Base-by-base conservation (phyloP, 2,329 filamentous ascomycete genomes). In the Diaporthe citrichinensis region DNA sequence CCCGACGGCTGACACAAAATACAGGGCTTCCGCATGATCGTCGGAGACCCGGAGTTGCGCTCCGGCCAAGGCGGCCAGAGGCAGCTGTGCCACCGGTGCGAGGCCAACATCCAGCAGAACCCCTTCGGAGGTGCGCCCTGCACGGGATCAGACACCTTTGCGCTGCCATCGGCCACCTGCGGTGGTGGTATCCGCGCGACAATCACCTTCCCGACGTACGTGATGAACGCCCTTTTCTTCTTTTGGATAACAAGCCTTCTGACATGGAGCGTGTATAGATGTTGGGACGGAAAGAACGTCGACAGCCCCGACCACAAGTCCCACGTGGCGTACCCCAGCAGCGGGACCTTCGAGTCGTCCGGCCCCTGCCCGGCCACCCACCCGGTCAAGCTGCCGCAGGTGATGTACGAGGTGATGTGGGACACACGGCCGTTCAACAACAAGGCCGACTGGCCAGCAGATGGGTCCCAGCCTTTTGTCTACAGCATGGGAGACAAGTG, bases 11-110 rank as follows among this genome's bases (percentile, higher is more conserved):
- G 31, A 68, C 46, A 1, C 8, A 7, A 41, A 12, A 25, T 1
- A 3, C 44, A 85, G 84, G 84, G 86, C 14, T 88, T 88, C 83
- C 84, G 86, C 58, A 87, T 88, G 86, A 84, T 88, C 20, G 82
- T 85, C 15, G 86, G 86, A 36, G 84, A 88, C 62, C 62, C 73
- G 82, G 83, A 28, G 75, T 77, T 31, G 75, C 79, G 25, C 77
- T 39, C 31, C 20, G 23, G 46, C 9, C 46, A 53, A 12, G 49
- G 49, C 25, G 65, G 78, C 2, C 73, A 74, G 23, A 65, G 79
- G 46, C 65, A 44, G 74, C 74, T 44, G 23, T 86, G 85, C 77
- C 80, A 75, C 76, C 78, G 80, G n/a, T 81, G 80, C 76, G 80
- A 78, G 76, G 77, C 77, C 51, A 80, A 81, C 77, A 80, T 81